These are phyloP conservation scores for Haematococcus sp. DNA, from an alignment of 139 green algal genomes.

Conservation along the genomic window DNA sequence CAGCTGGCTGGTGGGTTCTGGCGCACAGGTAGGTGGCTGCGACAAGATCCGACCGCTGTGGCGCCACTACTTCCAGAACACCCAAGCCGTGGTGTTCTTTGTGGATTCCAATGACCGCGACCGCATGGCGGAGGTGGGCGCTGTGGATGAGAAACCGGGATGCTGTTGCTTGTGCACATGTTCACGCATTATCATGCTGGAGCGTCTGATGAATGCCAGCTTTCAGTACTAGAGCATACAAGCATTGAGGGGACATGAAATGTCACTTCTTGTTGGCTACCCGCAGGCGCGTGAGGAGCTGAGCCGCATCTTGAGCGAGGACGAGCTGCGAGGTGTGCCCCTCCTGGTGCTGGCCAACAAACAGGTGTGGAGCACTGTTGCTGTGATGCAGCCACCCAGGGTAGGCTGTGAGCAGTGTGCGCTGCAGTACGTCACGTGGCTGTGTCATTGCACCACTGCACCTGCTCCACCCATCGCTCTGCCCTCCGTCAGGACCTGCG, in stretches of 20 bases:
- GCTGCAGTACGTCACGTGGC: no score
- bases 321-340: conserved; percentile 46
- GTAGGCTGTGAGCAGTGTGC: no score
- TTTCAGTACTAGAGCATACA: background rate
- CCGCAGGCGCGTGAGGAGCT: conserved; percentile 13
- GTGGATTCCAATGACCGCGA: conserved; percentile 39
- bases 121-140: conserved; percentile 22
- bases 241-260: no score
- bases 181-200: no score
- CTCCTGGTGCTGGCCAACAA: conserved; percentile 31
- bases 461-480: no score
- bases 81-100: conserved; percentile 32
- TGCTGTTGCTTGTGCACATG: background rate
- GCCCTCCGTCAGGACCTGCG: no score
- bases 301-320: background rate
- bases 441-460: no score
- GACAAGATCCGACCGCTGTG: conserved; percentile 47
- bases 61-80: conserved; percentile 45
- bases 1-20: no score
- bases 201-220: background rate
- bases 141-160: background rate
- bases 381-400: conserved; percentile 7
- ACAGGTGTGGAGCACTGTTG: conserved; percentile 2
- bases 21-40: conserved; percentile 23
- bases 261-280: no score